phyloP scores from a whole-genome alignment of 148 eudicot species.

The Beta vulgaris region DNA sequence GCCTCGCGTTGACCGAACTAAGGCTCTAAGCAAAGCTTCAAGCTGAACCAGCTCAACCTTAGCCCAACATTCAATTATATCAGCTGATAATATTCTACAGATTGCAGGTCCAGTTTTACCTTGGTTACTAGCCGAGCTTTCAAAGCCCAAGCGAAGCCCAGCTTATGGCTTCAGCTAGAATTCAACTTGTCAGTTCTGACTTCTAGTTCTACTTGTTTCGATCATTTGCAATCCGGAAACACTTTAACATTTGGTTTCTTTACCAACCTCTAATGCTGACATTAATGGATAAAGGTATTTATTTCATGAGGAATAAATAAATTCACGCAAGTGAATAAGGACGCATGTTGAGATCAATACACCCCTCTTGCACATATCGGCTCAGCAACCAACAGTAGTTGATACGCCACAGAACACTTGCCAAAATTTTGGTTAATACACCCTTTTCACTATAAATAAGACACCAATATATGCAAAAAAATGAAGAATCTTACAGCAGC shows the following conservation, averaged over 20 bases:
- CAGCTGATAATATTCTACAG: no score
- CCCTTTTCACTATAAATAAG: conserved; percentile 4
- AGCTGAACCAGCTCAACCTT: no score
- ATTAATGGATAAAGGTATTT: neutral
- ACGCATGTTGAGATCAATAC: neutral
- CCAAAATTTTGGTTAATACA: conserved; percentile 21
- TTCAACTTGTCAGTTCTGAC: no score
- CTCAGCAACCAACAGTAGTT: neutral
- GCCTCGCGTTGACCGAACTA: no score
- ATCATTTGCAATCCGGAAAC: neutral
- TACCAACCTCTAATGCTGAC: neutral
- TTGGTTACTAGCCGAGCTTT: no score
- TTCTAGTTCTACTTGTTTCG: no score
- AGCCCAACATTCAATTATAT: no score
- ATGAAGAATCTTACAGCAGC: conserved; percentile 8
- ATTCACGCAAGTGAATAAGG: neutral
- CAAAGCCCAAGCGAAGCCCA: no score
- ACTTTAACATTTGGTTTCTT: neutral
- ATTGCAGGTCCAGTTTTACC: no score
- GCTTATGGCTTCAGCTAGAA: no score
- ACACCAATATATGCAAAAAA: conserved; percentile 26
- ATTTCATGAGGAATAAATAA: neutral
- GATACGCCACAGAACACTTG: neutral
- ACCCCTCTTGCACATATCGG: neutral
- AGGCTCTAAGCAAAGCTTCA: no score